Conservation (phyloP, 2,329 filamentous ascomycete species). For the Aspergillus sp. region DNA sequence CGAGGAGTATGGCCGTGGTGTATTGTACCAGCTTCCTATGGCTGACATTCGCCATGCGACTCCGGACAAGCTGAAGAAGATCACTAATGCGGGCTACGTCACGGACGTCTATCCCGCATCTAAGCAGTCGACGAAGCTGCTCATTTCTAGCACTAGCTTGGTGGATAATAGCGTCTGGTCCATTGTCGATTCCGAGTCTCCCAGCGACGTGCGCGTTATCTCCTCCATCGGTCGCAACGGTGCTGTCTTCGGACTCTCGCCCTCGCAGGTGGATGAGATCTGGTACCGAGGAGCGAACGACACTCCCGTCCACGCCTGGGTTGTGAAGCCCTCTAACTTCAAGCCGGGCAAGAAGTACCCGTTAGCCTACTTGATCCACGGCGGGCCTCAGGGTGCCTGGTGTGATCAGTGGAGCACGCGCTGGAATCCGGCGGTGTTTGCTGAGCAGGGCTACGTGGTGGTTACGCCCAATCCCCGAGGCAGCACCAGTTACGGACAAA, state of each 20-base stretch:
- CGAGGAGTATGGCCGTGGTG: conserved; percentile 46
- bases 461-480: conserved; percentile 63
- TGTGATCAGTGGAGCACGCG: conserved; percentile 57
- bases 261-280: conserved; percentile 46
- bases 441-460: conserved; percentile 63
- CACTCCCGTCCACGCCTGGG: conserved; percentile 48
- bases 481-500: conserved; percentile 59
- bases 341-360: conserved; percentile 53
- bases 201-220: conserved; percentile 33
- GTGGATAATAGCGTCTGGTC: conserved; percentile 49
- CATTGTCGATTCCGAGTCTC: conserved; percentile 40
- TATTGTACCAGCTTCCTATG: conserved; percentile 45
- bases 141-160: conserved; percentile 47
- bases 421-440: conserved; percentile 60
- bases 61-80: conserved; percentile 36
- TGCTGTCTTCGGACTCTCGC: conserved; percentile 44
- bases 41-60: conserved; percentile 32
- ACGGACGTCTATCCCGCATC: conserved; percentile 41
- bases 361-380: conserved; percentile 57
- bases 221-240: conserved; percentile 43
- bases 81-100: conserved; percentile 46
- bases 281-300: conserved; percentile 51
- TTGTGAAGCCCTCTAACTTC: conserved; percentile 52
- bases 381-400: conserved; percentile 55
- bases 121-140: conserved; percentile 38